These are phyloP conservation scores for Aspergillus sp. DNA, from an alignment of 2,329 filamentous ascomycete genomes.

Conservation along the genomic window DNA sequence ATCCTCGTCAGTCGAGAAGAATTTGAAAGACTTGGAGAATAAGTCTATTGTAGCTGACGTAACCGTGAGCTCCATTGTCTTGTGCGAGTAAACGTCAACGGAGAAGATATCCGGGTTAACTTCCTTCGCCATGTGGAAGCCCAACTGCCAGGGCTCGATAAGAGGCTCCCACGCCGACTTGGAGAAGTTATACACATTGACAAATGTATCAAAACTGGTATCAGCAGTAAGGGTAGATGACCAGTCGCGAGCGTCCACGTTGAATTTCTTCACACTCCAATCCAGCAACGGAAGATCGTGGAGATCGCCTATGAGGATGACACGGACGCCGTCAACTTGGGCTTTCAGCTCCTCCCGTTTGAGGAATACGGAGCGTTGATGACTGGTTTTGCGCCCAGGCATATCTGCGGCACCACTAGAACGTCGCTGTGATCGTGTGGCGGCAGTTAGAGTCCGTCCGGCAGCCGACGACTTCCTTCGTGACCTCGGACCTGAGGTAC, in stretches of 20 bases:
- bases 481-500: slow-evolving; percentile 36
- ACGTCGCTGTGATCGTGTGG: slow-evolving; percentile 51
- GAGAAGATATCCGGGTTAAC: slow-evolving; percentile 75
- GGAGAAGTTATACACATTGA: slow-evolving; percentile 98
- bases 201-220: slow-evolving; percentile 87
- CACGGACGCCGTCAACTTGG: slow-evolving; percentile 81
- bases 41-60: slow-evolving; percentile 93
- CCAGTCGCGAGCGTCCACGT: slow-evolving; percentile 86
- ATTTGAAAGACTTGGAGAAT: slow-evolving; percentile 89
- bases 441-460: slow-evolving; percentile 48
- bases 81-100: slow-evolving; percentile 84
- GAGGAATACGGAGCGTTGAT: slow-evolving; percentile 57
- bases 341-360: slow-evolving; percentile 83
- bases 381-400: slow-evolving; percentile 42
- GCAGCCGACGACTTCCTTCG: slow-evolving; percentile 57
- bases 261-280: slow-evolving; percentile 89
- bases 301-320: slow-evolving; percentile 92
- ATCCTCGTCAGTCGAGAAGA: slow-evolving; percentile 85
- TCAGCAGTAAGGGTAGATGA: slow-evolving; percentile 84
- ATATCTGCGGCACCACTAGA: slow-evolving; percentile 47
- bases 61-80: slow-evolving; percentile 86
- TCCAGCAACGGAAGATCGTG: slow-evolving; percentile 96
- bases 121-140: slow-evolving; percentile 83
- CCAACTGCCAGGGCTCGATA: slow-evolving; percentile 95
- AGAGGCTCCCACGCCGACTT: slow-evolving; percentile 98